phyloP scores from a whole-genome alignment of 441 rosid genomes.

The Erysimum cheiri region DNA sequence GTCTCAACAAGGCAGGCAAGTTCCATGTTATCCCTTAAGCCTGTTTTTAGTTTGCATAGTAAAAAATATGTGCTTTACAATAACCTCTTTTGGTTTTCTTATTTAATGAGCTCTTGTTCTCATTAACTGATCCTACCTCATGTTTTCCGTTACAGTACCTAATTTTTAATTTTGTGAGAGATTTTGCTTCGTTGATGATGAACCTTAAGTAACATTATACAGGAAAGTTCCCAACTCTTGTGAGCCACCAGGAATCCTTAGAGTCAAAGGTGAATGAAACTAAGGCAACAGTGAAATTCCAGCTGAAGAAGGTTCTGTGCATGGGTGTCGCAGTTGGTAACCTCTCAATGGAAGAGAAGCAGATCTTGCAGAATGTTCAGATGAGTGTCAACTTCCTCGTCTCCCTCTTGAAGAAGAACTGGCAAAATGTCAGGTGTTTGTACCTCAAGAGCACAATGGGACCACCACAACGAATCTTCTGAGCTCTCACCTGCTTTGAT shows the following conservation, averaged over 20 bases:
- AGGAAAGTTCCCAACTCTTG: conserved; percentile 98
- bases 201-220: conserved; percentile 4
- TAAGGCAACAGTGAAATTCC: conserved; percentile 87
- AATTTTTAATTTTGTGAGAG: neutral
- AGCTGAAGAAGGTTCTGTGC: conserved; percentile 92
- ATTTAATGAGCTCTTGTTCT: neutral
- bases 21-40: conserved; percentile 10
- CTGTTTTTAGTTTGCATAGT: neutral
- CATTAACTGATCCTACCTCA: neutral
- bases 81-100: neutral
- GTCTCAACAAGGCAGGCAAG: conserved; percentile 99
- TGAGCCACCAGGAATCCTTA: conserved; percentile 84
- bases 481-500: conserved; percentile 26
- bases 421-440: conserved; percentile 93
- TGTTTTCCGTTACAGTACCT: neutral
- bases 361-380: conserved; percentile 92
- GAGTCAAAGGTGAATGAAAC: conserved; percentile 90
- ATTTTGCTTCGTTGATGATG: neutral
- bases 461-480: conserved; percentile 72
- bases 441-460: conserved; percentile 94
- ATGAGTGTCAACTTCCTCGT: conserved; percentile 92
- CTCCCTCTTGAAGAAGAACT: conserved; percentile 86
- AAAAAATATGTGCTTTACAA: too few species aligned
- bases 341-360: conserved; percentile 89
- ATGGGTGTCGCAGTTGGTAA: conserved; percentile 99